phyloP scores from a whole-genome alignment of 805 yeast genomes.

The Metschnikowia noctiluminum region DNA sequence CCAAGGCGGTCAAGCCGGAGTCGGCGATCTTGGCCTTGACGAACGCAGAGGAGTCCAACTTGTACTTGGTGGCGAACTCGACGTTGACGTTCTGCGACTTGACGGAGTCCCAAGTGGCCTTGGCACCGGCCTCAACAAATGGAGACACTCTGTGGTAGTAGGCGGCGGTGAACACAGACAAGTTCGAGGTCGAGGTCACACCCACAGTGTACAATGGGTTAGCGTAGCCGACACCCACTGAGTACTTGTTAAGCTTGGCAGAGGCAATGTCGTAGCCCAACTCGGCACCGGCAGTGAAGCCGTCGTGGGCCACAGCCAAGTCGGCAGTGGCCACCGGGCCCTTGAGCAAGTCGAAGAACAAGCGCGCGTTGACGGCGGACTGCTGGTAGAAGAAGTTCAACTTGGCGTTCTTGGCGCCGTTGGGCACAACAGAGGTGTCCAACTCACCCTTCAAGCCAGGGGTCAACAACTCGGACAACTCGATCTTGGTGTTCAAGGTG shows the following conservation, averaged over 20 bases:
- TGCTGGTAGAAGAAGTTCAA: conserved; percentile 88
- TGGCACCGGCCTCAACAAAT: conserved; percentile 94
- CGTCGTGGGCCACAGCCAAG: conserved; percentile 91
- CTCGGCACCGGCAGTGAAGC: conserved; percentile 96
- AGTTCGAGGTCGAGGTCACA: conserved; percentile 78
- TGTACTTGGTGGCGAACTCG: conserved; percentile 95
- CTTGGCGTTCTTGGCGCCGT: conserved; percentile 80
- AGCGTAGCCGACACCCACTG: conserved; percentile 90
- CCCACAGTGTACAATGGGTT: conserved; percentile 85
- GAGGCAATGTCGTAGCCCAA: conserved; percentile 92
- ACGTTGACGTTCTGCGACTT: conserved; percentile 79
- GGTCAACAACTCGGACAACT: conserved; percentile 84
- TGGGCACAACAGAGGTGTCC: conserved; percentile 82
- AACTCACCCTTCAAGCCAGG: conserved; percentile 94
- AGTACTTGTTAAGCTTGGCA: conserved; percentile 90
- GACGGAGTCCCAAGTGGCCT: conserved; percentile 92
- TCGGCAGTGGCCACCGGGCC: conserved; percentile 96
- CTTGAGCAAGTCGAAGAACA: conserved; percentile 90
- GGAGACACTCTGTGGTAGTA: conserved; percentile 95
- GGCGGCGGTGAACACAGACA: conserved; percentile 88
- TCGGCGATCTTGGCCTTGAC: conserved; percentile 97
- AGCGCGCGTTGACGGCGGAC: conserved; percentile 90
- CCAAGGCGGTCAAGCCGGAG: conserved; percentile 88
- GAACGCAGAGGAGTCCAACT: conserved; percentile 80
- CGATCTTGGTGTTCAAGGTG: conserved; percentile 87